Evolutionary conservation across 2,329 filamentous ascomycete species (phyloP), one percentile per base, ranked within the genome.

Genomic region (Penicillium sp.): DNA sequence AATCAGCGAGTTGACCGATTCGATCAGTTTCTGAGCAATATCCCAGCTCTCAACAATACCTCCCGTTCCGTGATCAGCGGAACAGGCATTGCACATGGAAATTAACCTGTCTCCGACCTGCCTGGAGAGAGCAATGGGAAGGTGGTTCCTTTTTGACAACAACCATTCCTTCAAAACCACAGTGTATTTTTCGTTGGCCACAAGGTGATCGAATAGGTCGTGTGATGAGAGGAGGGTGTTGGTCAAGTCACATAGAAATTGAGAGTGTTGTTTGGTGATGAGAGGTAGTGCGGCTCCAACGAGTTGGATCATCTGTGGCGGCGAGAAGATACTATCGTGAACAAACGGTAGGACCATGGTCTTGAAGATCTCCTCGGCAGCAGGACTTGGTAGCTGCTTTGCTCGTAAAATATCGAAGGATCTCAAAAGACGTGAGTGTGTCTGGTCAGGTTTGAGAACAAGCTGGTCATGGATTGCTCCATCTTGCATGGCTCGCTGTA

Each of bases 251-350:
- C 29, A 35, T 4, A 63, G 27, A 37, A 56, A 58, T 10, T 42
- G 33, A 4, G 54, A 50, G 4, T 58, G 42, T 5, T 54, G 21
- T 6, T 50, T 52, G 4, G 29, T 43, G 2, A 63, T 12, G 6
- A 60, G n/a, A n/a, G 59, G 59, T 4, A 63, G 54, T 4, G 46
- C 54, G 9, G 54, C 48, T 21, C 61, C 59, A 15, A 57, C 49
- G 6, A 63, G 57, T 35, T 57, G 38, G 35, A 51, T 25, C 2
- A 48, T 25, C 27, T 60, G 59, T 2, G 48, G 13, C 1, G 38
- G 29, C 3, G 61, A 53, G 7, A 62, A 47, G 2, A 60, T 40
- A 12, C 51, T 42, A 5, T 54, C 54, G 19, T 54, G 46, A 19
- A 63, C 27, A 1, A 63, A 48, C 2, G 40, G 46, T 7, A 58